A percentile compares a stretch with the other conserved stretches of the same genome.
Evolutionary conservation across 805 yeast species (phyloP).

Genomic region (Candida krabiensis): DNA sequence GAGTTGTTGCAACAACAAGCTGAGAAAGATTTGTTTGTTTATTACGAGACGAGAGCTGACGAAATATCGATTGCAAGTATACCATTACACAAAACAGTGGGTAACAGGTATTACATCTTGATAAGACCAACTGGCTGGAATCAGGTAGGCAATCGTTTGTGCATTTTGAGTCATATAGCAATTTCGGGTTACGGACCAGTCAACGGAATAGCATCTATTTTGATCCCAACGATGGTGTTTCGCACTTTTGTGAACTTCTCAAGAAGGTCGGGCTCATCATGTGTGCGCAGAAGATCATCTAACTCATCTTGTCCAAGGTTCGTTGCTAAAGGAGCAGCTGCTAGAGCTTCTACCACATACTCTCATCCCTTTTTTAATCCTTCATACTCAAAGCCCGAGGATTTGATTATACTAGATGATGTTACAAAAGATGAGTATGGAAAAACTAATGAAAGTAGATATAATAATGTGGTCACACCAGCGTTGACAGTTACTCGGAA

Average conservation of each 20-base stretch:
- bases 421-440: constrained; percentile 18
- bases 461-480: constrained; percentile 26
- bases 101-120: no score
- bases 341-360: background rate
- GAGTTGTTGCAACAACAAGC: no score
- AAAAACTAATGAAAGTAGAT: constrained; percentile 21
- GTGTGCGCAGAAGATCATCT: constrained; percentile 6
- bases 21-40: no score
- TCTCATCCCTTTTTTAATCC: constrained; percentile 37
- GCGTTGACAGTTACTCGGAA: constrained; percentile 28
- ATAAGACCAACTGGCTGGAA: no score
- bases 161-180: no score
- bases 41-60: background rate
- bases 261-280: background rate
- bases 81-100: background rate
- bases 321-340: background rate
- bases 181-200: no score
- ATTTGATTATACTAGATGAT: constrained; percentile 29
- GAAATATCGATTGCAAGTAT: background rate
- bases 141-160: no score
- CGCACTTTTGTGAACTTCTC: background rate
- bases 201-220: background rate
- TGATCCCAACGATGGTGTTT: no score
- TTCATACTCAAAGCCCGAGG: constrained; percentile 31
- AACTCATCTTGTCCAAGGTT: constrained; percentile 8